Percentiles rank a stretch among this genome's conserved stretches.
Conservation (phyloP, 768 basidiomycete genomes). For the Butyriboletus loyo region DNA sequence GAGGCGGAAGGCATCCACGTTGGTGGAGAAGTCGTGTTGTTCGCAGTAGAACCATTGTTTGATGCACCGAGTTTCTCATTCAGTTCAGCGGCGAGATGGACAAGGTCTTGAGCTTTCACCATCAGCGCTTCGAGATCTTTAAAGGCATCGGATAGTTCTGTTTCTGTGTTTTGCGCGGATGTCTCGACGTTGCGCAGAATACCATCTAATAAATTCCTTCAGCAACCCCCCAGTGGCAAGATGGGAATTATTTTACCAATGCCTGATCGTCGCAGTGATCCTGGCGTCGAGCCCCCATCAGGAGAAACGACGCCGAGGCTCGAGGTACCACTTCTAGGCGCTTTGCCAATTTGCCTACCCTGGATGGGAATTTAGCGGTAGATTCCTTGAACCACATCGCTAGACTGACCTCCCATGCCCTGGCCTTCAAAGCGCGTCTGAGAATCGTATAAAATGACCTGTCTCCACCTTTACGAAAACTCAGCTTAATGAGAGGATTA, state of each 20-base stretch:
- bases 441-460: slow-evolving; percentile 76
- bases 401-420: slow-evolving; percentile 67
- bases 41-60: slow-evolving; percentile 7
- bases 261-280: slow-evolving; percentile 22
- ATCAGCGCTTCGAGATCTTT: slow-evolving; percentile 88
- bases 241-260: slow-evolving; percentile 23
- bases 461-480: slow-evolving; percentile 90
- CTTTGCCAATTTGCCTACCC: slow-evolving; percentile 32
- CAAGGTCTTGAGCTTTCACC: slow-evolving; percentile 92
- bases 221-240: background rate
- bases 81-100: slow-evolving; percentile 81
- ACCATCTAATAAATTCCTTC: slow-evolving; percentile 52
- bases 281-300: slow-evolving; percentile 14
- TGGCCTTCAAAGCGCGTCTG: slow-evolving; percentile 64
- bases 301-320: slow-evolving; percentile 20
- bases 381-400: background rate
- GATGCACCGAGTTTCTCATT: slow-evolving; percentile 72
- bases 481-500: slow-evolving; percentile 67
- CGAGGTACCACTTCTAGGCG: slow-evolving; percentile 17
- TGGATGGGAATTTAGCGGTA: slow-evolving; percentile 7
- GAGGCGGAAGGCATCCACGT: slow-evolving; percentile 19
- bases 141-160: slow-evolving; percentile 71
- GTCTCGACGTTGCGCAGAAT: slow-evolving; percentile 76
- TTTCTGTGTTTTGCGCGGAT: slow-evolving; percentile 58
- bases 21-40: slow-evolving; percentile 2